Conservation (phyloP, 2,329 filamentous ascomycete genomes). For the Ceratocystis cacaofunesta region DNA sequence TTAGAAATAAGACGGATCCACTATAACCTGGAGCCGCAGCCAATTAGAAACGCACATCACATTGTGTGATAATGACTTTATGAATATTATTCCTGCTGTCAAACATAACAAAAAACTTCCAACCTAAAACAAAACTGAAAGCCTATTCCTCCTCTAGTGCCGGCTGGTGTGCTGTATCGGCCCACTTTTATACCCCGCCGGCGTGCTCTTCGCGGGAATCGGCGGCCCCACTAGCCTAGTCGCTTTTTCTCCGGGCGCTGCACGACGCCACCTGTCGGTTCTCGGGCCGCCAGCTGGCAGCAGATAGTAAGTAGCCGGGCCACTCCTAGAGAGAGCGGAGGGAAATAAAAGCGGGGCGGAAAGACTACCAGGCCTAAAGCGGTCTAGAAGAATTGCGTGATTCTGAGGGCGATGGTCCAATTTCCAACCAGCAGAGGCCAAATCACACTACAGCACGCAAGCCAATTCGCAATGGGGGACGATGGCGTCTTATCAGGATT, state of each 20-base stretch:
- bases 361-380: slow-evolving; percentile 6
- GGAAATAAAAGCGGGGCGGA: slow-evolving; percentile 12
- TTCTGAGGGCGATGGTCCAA: slow-evolving; percentile 10
- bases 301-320: slow-evolving; percentile 2
- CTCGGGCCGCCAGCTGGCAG: slow-evolving; percentile 7
- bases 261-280: not conserved
- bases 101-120: not conserved
- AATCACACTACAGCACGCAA: not conserved
- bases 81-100: not conserved
- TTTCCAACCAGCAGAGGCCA: slow-evolving; percentile 5
- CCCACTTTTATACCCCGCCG: not conserved
- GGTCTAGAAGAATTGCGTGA: slow-evolving; percentile 18
- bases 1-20: not conserved
- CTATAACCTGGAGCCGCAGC: not conserved
- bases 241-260: not conserved
- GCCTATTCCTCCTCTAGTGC: no score
- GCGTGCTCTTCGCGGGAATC: not conserved
- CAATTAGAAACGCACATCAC: not conserved
- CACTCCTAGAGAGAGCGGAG: slow-evolving; percentile 1
- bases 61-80: not conserved
- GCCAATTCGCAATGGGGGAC: not conserved
- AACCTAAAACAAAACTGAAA: not conserved
- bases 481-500: not conserved
- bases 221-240: not conserved
- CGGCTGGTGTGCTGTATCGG: not conserved